These are phyloP conservation scores for Thalassiosira livingstoniorum DNA, from an alignment of 352 stramenopile genomes.

Conservation along the genomic window DNA sequence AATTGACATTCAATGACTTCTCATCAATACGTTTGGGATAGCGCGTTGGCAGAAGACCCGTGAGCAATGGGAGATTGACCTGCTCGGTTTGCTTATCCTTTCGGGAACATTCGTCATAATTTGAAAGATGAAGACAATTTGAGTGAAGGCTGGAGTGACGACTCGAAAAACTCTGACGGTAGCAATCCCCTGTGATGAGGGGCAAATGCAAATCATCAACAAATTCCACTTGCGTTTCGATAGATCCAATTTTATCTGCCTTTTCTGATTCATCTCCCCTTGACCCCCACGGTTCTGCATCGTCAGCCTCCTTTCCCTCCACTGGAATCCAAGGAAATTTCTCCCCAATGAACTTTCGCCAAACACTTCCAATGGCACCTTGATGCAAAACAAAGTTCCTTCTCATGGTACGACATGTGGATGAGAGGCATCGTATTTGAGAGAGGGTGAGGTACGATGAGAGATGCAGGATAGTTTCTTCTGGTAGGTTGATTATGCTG, in stretches of 20 bases:
- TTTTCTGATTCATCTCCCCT: neutral
- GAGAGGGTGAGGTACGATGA: constrained; percentile 29
- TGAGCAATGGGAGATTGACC: constrained; percentile 47
- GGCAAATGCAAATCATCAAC: constrained; percentile 32
- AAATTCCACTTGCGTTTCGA: constrained; percentile 24
- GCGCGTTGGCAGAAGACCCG: constrained; percentile 25
- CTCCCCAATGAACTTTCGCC: constrained; percentile 16
- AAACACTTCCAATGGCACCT: constrained; percentile 26
- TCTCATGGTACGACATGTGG: constrained; percentile 3
- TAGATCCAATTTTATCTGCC: neutral
- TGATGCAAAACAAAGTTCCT: neutral
- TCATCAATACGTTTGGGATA: constrained; percentile 50
- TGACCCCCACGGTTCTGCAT: neutral
- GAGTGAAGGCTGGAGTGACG: neutral
- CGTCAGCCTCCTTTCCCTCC: neutral
- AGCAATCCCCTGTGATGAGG: too few relatives aligned
- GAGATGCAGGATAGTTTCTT: constrained; percentile 32
- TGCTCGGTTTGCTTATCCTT: too few relatives aligned
- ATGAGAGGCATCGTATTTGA: constrained; percentile 16
- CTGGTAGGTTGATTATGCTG: constrained; percentile 13
- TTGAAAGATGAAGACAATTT: too few relatives aligned
- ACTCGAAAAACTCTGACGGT: neutral
- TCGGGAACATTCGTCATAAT: too few relatives aligned
- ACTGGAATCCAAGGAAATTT: constrained; percentile 29
- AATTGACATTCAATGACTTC: constrained; percentile 11